phyloP scores from a whole-genome alignment of 805 yeast genomes.

The Ogataea trehaloabstinens region DNA sequence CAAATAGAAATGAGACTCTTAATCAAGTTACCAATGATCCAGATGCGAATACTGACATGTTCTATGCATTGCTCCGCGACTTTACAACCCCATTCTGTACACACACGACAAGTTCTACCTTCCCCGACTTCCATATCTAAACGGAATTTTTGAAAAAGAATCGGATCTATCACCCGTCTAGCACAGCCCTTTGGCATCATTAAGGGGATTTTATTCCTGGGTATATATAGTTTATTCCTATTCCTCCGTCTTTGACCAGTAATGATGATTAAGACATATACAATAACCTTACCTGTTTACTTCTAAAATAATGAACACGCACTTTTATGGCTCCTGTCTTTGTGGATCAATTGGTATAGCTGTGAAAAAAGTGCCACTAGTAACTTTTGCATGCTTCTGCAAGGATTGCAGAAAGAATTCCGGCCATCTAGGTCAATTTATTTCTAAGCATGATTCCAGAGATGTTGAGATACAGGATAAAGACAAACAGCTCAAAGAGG shows the following conservation, averaged over 20 bases:
- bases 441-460: background rate
- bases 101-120: background rate
- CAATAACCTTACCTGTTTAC: too few relatives aligned
- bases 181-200: too few relatives aligned
- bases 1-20: background rate
- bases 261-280: too few relatives aligned
- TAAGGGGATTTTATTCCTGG: too few relatives aligned
- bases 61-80: constrained; percentile 2
- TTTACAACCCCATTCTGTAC: constrained; percentile 1
- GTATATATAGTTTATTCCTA: too few relatives aligned
- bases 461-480: constrained; percentile 1
- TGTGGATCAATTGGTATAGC: constrained; percentile 2
- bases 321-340: constrained; percentile 6
- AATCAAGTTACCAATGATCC: too few relatives aligned
- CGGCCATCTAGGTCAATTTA: constrained; percentile 8
- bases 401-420: constrained; percentile 6
- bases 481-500: constrained; percentile 1
- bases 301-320: too few relatives aligned
- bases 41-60: background rate
- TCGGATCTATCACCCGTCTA: too few relatives aligned
- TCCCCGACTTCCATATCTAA: constrained; percentile 1
- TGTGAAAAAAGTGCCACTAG: background rate
- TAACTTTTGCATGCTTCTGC: constrained; percentile 3
- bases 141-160: too few relatives aligned
- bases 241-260: too few relatives aligned